Evolutionary conservation across 805 yeast genomes (phyloP).

Genomic region (Wickerhamiella kurtzmanii): DNA sequence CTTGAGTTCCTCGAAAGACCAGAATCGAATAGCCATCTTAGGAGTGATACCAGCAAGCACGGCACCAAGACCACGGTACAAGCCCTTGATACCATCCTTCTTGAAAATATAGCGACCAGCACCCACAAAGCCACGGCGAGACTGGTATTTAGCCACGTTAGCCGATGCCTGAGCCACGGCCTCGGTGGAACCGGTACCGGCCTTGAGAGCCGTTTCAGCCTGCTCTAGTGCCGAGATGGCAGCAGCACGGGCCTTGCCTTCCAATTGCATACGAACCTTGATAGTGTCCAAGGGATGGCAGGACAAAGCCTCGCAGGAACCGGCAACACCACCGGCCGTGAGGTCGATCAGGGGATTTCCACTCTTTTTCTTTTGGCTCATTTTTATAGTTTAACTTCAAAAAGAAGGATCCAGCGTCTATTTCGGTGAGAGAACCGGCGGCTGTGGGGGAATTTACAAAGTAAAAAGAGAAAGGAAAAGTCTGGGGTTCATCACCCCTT

Average conservation of each 20-base stretch:
- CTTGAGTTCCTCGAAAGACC: slow-evolving; percentile 84
- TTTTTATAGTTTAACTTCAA: neutral
- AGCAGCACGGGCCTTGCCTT: slow-evolving; percentile 38
- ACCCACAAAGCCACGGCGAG: slow-evolving; percentile 67
- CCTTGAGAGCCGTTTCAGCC: slow-evolving; percentile 13
- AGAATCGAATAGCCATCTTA: slow-evolving; percentile 93
- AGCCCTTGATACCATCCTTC: slow-evolving; percentile 71
- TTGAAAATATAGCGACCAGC: slow-evolving; percentile 70
- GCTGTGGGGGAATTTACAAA: no score
- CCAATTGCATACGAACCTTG: slow-evolving; percentile 93
- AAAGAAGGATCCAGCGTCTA: neutral
- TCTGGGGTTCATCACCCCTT: no score
- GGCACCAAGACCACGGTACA: slow-evolving; percentile 93
- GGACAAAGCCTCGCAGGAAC: slow-evolving; percentile 90
- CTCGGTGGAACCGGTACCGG: slow-evolving; percentile 7
- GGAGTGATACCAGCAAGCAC: slow-evolving; percentile 96
- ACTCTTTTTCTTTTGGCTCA: slow-evolving; percentile 17
- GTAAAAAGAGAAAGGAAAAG: no score
- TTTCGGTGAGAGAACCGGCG: neutral
- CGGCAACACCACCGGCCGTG: slow-evolving; percentile 94
- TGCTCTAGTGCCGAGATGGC: slow-evolving; percentile 14
- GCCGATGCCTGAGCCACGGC: slow-evolving; percentile 14
- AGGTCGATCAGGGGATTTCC: slow-evolving; percentile 23
- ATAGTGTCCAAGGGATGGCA: slow-evolving; percentile 98
- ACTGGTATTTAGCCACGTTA: slow-evolving; percentile 28